These are phyloP conservation scores for Oropetium thomaeum DNA, from an alignment of 176 grass and related monocot genomes.

Conservation along the genomic window DNA sequence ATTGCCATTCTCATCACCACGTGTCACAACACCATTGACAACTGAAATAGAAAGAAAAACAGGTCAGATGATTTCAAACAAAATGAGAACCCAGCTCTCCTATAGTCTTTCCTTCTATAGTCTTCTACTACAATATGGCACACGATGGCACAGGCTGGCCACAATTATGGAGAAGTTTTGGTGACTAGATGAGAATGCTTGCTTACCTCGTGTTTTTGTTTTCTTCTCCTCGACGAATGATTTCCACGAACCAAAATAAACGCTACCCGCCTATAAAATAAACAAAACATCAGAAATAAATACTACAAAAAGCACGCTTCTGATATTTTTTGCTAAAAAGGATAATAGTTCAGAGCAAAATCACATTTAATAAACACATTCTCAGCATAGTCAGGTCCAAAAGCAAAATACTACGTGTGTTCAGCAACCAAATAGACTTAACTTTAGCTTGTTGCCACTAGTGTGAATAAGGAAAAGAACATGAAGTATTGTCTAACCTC, in stretches of 20 bases:
- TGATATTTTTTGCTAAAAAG: not conserved
- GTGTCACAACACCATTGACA: conserved; percentile 54
- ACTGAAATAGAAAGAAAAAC: conserved; percentile 33
- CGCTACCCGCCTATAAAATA: conserved; percentile 38
- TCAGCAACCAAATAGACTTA: not conserved
- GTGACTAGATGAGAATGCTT: not conserved
- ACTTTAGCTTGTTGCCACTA: not conserved
- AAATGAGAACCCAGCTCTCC: not conserved
- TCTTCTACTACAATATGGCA: not conserved
- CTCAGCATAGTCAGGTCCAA: not conserved
- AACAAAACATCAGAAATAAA: conserved; percentile 13
- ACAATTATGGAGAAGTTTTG: conserved; percentile 17
- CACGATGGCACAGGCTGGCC: not conserved
- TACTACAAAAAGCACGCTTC: not conserved
- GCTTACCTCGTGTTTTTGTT: conserved; percentile 60
- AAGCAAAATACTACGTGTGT: not conserved
- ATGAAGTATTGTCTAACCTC: conserved; percentile 39
- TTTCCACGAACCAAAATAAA: conserved; percentile 38
- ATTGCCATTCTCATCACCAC: conserved; percentile 40
- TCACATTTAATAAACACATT: not conserved
- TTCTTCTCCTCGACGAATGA: conserved; percentile 67
- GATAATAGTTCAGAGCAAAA: not conserved
- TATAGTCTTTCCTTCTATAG: too few relatives aligned
- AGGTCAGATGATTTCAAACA: conserved; percentile 22
- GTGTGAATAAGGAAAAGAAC: not conserved